These are phyloP conservation scores for Apiospora arundinis DNA, from an alignment of 2,329 filamentous ascomycete genomes.

Conservation along the genomic window DNA sequence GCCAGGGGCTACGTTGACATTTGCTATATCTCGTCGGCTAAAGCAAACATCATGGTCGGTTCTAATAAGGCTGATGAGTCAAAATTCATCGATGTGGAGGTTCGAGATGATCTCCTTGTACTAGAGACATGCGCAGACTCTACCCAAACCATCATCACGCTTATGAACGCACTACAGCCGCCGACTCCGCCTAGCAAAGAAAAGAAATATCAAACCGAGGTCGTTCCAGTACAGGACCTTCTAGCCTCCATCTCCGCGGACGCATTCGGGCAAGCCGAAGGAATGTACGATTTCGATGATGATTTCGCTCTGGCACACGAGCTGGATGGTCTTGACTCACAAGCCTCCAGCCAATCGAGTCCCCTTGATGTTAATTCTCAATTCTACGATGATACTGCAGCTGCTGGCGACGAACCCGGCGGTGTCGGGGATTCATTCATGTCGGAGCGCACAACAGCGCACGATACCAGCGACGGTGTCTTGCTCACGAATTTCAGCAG, in stretches of 20 bases:
- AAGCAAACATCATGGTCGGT: conserved; percentile 66
- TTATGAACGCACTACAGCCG: conserved; percentile 81
- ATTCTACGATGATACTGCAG: conserved; percentile 52
- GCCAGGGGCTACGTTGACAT: conserved; percentile 82
- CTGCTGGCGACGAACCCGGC: conserved; percentile 27
- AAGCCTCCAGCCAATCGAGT: conserved; percentile 41
- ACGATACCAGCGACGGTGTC: conserved; percentile 53
- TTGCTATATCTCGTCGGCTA: conserved; percentile 85
- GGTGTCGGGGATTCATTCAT: conserved; percentile 44
- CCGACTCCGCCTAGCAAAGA: conserved; percentile 83
- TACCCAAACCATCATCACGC: conserved; percentile 84
- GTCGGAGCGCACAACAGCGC: conserved; percentile 47
- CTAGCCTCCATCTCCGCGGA: conserved; percentile 90
- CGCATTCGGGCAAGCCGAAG: conserved; percentile 71
- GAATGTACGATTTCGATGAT: conserved; percentile 67
- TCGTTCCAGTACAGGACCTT: conserved; percentile 86
- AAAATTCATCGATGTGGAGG: conserved; percentile 77
- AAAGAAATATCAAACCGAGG: conserved; percentile 84
- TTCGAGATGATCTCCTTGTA: conserved; percentile 85
- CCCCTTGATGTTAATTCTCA: conserved; percentile 50
- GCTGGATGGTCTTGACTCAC: conserved; percentile 46
- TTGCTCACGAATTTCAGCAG: conserved; percentile 51
- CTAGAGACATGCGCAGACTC: conserved; percentile 97
- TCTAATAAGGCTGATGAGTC: conserved; percentile 62
- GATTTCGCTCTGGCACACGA: conserved; percentile 64